Evolutionary conservation across 768 basidiomycete genomes (phyloP).

Genomic region (Suillus spraguei): DNA sequence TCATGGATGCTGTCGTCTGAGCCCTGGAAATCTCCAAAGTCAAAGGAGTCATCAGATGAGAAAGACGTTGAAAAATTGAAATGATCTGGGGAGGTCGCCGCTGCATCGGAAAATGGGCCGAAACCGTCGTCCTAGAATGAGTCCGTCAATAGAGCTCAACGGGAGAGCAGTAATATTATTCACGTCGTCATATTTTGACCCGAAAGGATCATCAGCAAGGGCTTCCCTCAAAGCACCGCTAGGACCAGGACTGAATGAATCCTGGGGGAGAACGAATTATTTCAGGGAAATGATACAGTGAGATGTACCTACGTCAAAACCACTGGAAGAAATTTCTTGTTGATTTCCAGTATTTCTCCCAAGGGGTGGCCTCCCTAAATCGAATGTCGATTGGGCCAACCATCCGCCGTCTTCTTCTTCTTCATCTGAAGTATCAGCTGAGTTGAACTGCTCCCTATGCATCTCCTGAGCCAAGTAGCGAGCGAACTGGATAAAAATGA

Average conservation of each 20-base stretch:
- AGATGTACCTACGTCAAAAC: constrained; percentile 56
- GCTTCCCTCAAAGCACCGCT: constrained; percentile 35
- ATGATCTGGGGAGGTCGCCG: constrained; percentile 50
- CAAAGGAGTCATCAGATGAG: constrained; percentile 71
- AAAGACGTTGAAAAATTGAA: constrained; percentile 59
- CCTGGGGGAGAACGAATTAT: constrained; percentile 34
- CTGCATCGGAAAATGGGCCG: constrained; percentile 78
- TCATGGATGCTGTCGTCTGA: constrained; percentile 36
- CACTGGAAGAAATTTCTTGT: constrained; percentile 44
- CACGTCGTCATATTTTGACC: constrained; percentile 53
- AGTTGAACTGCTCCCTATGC: constrained; percentile 59
- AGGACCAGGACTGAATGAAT: constrained; percentile 49
- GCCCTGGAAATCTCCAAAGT: constrained; percentile 80
- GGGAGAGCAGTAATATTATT: constrained; percentile 21
- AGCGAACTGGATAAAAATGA: constrained; percentile 58
- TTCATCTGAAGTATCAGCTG: constrained; percentile 55
- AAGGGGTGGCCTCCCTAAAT: constrained; percentile 51
- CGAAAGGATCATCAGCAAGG: constrained; percentile 53
- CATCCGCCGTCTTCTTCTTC: constrained; percentile 74
- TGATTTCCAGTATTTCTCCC: constrained; percentile 48
- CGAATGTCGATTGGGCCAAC: constrained; percentile 78
- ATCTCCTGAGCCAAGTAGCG: constrained; percentile 79
- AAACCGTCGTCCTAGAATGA: constrained; percentile 58
- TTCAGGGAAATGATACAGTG: neutral
- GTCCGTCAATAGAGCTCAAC: constrained; percentile 10